Evolutionary conservation across 176 grass and related monocot genomes (phyloP), one percentile per base, ranked within the genome.

Genomic region (Elymus sibiricus): DNA sequence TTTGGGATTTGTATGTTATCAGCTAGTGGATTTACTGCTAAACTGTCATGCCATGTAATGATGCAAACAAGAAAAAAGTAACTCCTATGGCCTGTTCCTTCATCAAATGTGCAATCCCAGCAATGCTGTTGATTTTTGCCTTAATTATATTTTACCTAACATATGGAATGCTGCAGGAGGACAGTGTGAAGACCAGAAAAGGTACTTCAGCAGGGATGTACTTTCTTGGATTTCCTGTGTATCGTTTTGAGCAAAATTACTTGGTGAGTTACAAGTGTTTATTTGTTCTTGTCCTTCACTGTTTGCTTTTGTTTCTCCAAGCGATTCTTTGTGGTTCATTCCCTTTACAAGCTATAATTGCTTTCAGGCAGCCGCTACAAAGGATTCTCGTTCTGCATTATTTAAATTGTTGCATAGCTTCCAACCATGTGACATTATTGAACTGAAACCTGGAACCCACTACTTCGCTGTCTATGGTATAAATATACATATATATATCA

Each of bases 401-500:
- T 95, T 98, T 85, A 98, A 98, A 87, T 93, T 86, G 85, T 93
- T 98, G 77, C 93, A 98, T 84, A 94, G 91, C 59, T 98, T 98
- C 71, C 91, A 95, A 88, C 83, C 93, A 83, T 98, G 95, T 69
- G 95, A 98, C 68, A 86, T 98, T 87, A 93, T 95, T 92, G 95
- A 95, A 77, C 89, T 98, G 51, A 98, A 92, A 82, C 87, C 89
- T 39, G 95, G 95, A 75, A 93, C 91, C 28, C 95, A 98, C 87
- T 83, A 93, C 82, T 98, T 98, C 78, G 95, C 95, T 79, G 87
- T 98, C 26, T 98, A 98, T 76, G 95, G 95, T 98, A 95, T n/a
- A n/a, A n/a, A n/a, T n/a, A n/a, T n/a, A n/a, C n/a, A n/a, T n/a
- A n/a, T n/a, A n/a, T n/a, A n/a, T 84, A 77, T 47, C 59, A 19